Conservation (phyloP, 75 land plant genomes). For the Adiantum capillusveneris region DNA sequence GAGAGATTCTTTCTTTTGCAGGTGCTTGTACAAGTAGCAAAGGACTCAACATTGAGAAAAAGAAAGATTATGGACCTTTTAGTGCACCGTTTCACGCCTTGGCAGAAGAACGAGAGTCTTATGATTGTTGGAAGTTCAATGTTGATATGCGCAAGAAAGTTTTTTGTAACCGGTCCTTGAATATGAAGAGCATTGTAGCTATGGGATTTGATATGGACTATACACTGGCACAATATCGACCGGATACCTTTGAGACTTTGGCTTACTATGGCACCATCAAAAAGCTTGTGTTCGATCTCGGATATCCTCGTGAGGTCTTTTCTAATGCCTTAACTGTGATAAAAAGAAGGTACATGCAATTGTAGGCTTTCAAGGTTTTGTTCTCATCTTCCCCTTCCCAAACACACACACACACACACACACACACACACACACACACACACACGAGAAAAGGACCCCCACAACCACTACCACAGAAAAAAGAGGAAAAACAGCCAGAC, state of each 20-base stretch:
- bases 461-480: no score
- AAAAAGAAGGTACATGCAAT: no score
- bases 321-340: no score
- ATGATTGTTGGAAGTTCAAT: constrained; percentile 20
- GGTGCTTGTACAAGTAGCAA: neutral
- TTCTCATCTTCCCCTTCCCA: no score
- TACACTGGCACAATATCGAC: constrained; percentile 92
- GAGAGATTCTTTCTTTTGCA: neutral
- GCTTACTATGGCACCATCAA: constrained; percentile 78
- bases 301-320: constrained; percentile 74
- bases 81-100: neutral
- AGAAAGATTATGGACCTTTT: neutral
- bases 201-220: constrained; percentile 99
- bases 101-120: constrained; percentile 2
- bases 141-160: constrained; percentile 69
- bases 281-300: constrained; percentile 78
- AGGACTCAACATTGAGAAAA: neutral
- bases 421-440: no score
- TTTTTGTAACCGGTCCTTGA: constrained; percentile 87
- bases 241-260: constrained; percentile 92
- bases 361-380: no score
- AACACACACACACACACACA: no score
- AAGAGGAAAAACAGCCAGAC: no score
- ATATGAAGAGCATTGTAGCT: constrained; percentile 90
- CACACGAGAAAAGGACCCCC: no score